Base-by-base conservation (phyloP, 2,329 filamentous ascomycete species). In the Pleurostoma richardsiae region DNA sequence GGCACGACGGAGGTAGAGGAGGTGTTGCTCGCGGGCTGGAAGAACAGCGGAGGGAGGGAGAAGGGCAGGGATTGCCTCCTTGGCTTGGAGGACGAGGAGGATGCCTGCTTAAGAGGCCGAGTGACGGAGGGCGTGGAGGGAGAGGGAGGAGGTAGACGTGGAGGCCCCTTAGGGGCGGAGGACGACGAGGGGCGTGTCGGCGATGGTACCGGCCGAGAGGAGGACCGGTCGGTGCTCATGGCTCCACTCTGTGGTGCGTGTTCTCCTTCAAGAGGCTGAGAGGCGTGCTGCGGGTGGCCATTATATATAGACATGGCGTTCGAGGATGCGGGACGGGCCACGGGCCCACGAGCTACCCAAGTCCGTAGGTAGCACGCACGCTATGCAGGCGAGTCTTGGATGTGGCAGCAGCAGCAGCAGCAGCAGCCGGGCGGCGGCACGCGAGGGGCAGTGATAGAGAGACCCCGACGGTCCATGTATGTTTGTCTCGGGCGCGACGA, bases 1-100 rank as follows among this genome's bases (percentile, higher is more conserved):
- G 74, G 66, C 33, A 75, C 70, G 3, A 80, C 66, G 30, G 74
- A 79, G 3, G 76, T 75, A 11, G 76, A 77, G 10, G 77, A 76
- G 2, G 69, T 64, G 48, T 75, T 73, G 44, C 47, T 59, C 30
- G 43, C 42, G 11, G 71, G 67, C 49, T 73, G 69, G 52, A 72
- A 73, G 52, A 73, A 74, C 41, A 75, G 65, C 10, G 70, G 70
- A 39, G 71, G 70, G 50, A 79, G 72, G 42, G 71, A 70, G 54
- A 73, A 69, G 30, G 74, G 69, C n/a, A 74, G 60, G 26, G 72
- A 64, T 41, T 65, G 63, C 52, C 47, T 57, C 52, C 52, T 56
- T 54, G 42, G 54, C 49, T 42, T 58, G 30, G 46, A 44, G n/a
- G 46, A 40, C 8, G 41, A 30, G 44, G 38, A 30, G 30, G 47